These are phyloP conservation scores for Penicillium canariense DNA, from an alignment of 495 filamentous ascomycete genomes.

Conservation along the genomic window DNA sequence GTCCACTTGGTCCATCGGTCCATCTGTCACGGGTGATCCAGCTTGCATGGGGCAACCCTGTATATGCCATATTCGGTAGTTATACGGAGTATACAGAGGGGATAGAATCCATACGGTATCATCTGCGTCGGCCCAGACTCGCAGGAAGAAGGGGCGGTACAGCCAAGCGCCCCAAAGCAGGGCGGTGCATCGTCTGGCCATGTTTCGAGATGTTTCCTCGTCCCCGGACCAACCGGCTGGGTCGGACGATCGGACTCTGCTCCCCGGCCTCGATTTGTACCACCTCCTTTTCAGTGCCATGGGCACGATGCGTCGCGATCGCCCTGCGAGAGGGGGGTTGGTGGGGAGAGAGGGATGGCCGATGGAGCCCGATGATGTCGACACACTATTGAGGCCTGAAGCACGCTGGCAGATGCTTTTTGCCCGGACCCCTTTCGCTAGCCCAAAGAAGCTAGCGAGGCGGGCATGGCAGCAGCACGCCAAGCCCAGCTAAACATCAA, in stretches of 20 bases:
- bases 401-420: slow-evolving; percentile 13
- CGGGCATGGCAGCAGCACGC: slow-evolving; percentile 34
- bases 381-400: slow-evolving; percentile 27
- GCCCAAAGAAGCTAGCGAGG: slow-evolving; percentile 7
- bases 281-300: background rate
- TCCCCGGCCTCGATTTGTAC: slow-evolving; percentile 1
- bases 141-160: background rate
- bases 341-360: background rate
- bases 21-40: slow-evolving; percentile 11
- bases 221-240: background rate
- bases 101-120: too few species aligned
- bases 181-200: background rate
- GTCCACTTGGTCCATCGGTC: background rate
- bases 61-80: too few species aligned
- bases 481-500: slow-evolving; percentile 45
- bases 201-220: slow-evolving; percentile 6
- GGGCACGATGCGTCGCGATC: background rate
- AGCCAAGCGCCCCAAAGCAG: background rate
- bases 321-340: background rate
- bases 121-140: background rate
- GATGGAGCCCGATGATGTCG: slow-evolving; percentile 9
- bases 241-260: slow-evolving; percentile 5
- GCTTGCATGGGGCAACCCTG: background rate
- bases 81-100: background rate
- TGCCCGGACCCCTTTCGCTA: background rate